A percentile compares a stretch with the other conserved stretches of the same genome.
Evolutionary conservation across 2,329 filamentous ascomycete genomes (phyloP).

Genomic region (Chaetomiaceae sp.): DNA sequence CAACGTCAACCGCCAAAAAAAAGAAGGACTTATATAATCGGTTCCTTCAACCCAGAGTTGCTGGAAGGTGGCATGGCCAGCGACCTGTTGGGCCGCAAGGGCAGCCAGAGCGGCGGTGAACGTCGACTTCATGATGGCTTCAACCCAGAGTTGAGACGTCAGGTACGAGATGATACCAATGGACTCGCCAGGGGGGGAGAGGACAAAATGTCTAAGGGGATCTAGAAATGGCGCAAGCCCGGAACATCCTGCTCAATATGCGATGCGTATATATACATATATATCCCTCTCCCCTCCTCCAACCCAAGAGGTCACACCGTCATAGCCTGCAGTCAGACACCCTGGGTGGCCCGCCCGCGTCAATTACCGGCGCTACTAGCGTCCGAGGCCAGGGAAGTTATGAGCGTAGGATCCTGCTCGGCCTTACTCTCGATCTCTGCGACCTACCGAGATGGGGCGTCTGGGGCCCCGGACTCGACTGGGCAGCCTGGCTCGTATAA

Average conservation of each 20-base stretch:
- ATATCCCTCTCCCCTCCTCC: no score
- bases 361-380: constrained; percentile 5
- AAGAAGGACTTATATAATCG: constrained; percentile 35
- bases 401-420: constrained; percentile 2
- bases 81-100: constrained; percentile 35
- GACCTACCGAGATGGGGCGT: constrained; percentile 15
- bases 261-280: no score
- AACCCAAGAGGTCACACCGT: neutral
- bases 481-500: neutral
- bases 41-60: constrained; percentile 45
- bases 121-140: constrained; percentile 36
- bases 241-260: no score
- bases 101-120: constrained; percentile 30
- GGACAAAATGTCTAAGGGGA: no score
- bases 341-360: neutral
- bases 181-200: no score
- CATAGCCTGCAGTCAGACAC: neutral
- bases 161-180: no score
- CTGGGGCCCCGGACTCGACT: constrained; percentile 14
- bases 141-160: neutral
- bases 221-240: no score
- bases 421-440: constrained; percentile 6
- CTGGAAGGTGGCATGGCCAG: constrained; percentile 49
- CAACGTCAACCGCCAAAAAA: neutral
- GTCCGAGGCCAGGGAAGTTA: neutral